Percentiles rank a stretch among this genome's conserved stretches.
phyloP scores from a whole-genome alignment of 768 basidiomycete genomes.

The Trametes cubensis region DNA sequence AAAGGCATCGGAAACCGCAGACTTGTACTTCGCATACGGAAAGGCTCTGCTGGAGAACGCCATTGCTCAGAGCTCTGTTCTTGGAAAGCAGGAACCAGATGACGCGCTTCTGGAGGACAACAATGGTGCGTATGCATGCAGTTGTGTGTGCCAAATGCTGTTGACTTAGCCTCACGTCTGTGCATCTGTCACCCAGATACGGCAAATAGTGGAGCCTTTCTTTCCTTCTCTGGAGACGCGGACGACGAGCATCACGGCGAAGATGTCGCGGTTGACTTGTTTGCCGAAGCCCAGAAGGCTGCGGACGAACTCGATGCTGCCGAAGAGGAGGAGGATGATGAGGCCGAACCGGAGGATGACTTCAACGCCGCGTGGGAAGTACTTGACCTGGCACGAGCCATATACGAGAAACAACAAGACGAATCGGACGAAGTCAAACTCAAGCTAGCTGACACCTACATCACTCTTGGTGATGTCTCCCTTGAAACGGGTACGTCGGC shows the following conservation, averaged over 20 bases:
- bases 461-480: slow-evolving; percentile 93
- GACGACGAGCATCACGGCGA: slow-evolving; percentile 56
- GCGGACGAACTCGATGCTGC: slow-evolving; percentile 52
- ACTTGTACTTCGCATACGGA: slow-evolving; percentile 89
- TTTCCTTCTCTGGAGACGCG: slow-evolving; percentile 82
- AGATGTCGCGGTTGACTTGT: slow-evolving; percentile 63
- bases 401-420: slow-evolving; percentile 71
- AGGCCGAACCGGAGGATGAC: slow-evolving; percentile 90
- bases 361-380: slow-evolving; percentile 99
- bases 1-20: slow-evolving; percentile 80
- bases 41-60: slow-evolving; percentile 93
- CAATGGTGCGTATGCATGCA: slow-evolving; percentile 35
- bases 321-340: slow-evolving; percentile 63
- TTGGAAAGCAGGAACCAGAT: slow-evolving; percentile 83
- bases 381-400: slow-evolving; percentile 88
- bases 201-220: slow-evolving; percentile 54
- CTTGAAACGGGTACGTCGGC: slow-evolving; percentile 81
- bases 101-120: slow-evolving; percentile 45
- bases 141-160: not conserved
- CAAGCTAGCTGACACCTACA: slow-evolving; percentile 89
- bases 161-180: not conserved
- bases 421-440: slow-evolving; percentile 67
- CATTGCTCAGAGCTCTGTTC: slow-evolving; percentile 80
- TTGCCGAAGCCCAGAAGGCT: slow-evolving; percentile 56
- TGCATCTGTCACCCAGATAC: slow-evolving; percentile 28